Percentiles rank a stretch among this genome's conserved stretches.
These are phyloP conservation scores for Marchantia polymorpha DNA, from an alignment of 225 moss, liverwort and hornwort genomes.

Conservation along the genomic window DNA sequence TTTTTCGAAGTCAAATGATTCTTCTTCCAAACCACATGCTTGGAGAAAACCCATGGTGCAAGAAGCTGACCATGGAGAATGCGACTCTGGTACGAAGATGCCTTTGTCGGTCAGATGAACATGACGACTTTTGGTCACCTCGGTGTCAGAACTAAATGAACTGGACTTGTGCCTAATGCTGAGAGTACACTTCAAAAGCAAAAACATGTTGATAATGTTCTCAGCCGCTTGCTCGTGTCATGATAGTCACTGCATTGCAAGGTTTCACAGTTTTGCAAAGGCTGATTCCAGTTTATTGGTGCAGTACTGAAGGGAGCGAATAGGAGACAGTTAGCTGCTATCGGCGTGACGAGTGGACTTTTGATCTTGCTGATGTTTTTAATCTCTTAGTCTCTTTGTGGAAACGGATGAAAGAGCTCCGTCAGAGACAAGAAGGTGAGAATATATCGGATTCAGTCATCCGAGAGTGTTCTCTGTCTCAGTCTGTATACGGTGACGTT, in stretches of 20 bases:
- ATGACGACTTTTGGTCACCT: neutral
- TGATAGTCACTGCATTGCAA: neutral
- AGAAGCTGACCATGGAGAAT: neutral
- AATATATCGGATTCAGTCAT: neutral
- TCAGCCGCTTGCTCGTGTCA: neutral
- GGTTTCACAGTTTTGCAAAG: neutral
- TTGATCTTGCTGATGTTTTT: neutral
- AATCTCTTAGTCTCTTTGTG: neutral
- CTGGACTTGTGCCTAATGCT: neutral
- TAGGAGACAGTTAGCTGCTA: neutral
- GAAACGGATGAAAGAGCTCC: slow-evolving; percentile 6
- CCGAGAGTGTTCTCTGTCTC: neutral
- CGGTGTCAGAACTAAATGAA: neutral
- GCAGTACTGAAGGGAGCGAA: neutral
- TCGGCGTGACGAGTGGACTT: neutral
- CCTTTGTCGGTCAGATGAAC: neutral
- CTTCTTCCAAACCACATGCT: neutral
- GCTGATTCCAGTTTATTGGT: neutral
- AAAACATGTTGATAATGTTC: neutral
- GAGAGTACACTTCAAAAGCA: neutral
- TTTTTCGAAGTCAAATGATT: neutral
- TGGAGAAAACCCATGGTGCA: slow-evolving; percentile 14
- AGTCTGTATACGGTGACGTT: neutral
- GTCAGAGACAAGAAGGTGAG: slow-evolving; percentile 9
- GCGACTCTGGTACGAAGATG: neutral